Base-by-base conservation (phyloP, 2,329 filamentous ascomycete species). In the Neobulgaria alba region DNA sequence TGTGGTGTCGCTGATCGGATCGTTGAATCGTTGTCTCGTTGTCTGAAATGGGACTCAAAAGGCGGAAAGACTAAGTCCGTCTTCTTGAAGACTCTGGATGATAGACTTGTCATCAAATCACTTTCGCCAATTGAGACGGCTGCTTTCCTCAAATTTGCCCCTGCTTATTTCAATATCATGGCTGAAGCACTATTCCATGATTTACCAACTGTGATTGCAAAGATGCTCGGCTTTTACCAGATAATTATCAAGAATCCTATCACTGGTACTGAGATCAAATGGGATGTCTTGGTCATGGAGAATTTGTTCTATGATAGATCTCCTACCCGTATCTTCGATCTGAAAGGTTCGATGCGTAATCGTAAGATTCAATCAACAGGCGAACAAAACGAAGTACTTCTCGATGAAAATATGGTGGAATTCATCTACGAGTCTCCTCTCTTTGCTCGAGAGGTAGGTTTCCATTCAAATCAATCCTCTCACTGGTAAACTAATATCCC, bases 321-420 rank as follows among this genome's bases (percentile, higher is more conserved):
- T 14, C 88, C 89, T 1, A 90, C 85, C 20, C 80, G 92, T 31
- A 89, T 89, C 35, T 92, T 98, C 59, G 92, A 98, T 59, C 76
- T 98, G 46, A 98, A 98, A 61, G 92, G 92, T 2, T 95, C 87
- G 7, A 98, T 98, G 92, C 82, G 92, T 34, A 98, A 98, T 64
- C 86, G 92, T 56, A 95, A 95, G 61, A 95, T 96, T 33, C 82
- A 96, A 58, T 87, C 83, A 19, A 98, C 92, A 0, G 93, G 92
- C 38, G 87, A 96, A 63, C 85, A 90, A 50, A 92, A 96, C 52
- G 92, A 98, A 63, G 92, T 98, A 3, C 75, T 98, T 3, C 73
- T 98, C 1, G 92, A 98, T 57, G 93, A 98, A 59, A 98, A 98
- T 63, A 92, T 98, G 74, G 92, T 98, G 8, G 93, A 98, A 61